Conservation (phyloP, 805 yeast genomes). For the Scheffersomyces ergatensis region DNA sequence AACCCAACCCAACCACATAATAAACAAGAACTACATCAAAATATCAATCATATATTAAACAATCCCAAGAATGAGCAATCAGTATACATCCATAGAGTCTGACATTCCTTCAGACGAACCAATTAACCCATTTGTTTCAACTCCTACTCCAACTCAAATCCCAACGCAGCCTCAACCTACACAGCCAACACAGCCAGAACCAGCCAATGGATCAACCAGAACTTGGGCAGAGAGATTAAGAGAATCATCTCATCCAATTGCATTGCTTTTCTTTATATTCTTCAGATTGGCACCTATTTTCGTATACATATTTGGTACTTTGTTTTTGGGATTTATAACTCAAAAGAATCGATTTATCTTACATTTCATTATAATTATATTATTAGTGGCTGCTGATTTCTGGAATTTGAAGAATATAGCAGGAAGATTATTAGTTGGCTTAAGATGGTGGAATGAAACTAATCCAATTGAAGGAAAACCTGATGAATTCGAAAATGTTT, state of each 20-base stretch:
- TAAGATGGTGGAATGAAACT: conserved; percentile 95
- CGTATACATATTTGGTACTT: conserved; percentile 67
- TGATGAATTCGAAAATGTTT: conserved; percentile 59
- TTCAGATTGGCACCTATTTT: conserved; percentile 64
- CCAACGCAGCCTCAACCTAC: conserved; percentile 1
- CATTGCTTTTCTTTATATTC: conserved; percentile 59
- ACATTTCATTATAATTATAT: conserved; percentile 73
- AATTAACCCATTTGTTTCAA: background rate
- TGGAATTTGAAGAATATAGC: conserved; percentile 92
- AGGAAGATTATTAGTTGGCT: conserved; percentile 86
- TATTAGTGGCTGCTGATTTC: conserved; percentile 83
- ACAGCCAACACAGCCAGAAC: conserved; percentile 2
- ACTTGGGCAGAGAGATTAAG: conserved; percentile 33
- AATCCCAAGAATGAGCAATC: conserved; percentile 3
- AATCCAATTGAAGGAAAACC: conserved; percentile 41
- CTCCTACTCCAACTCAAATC: conserved; percentile 1
- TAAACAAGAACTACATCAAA: too few species aligned
- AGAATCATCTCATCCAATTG: conserved; percentile 83
- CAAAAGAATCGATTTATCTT: conserved; percentile 55
- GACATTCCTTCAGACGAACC: conserved; percentile 9
- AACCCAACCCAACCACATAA: too few species aligned
- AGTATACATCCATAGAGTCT: conserved; percentile 28
- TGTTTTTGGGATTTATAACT: conserved; percentile 50
- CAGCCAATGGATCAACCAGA: conserved; percentile 2
- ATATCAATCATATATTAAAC: too few species aligned